A percentile compares a stretch with the other conserved stretches of the same genome.
Conservation (phyloP, 2,329 filamentous ascomycete species). For the Ascomycota sp. region DNA sequence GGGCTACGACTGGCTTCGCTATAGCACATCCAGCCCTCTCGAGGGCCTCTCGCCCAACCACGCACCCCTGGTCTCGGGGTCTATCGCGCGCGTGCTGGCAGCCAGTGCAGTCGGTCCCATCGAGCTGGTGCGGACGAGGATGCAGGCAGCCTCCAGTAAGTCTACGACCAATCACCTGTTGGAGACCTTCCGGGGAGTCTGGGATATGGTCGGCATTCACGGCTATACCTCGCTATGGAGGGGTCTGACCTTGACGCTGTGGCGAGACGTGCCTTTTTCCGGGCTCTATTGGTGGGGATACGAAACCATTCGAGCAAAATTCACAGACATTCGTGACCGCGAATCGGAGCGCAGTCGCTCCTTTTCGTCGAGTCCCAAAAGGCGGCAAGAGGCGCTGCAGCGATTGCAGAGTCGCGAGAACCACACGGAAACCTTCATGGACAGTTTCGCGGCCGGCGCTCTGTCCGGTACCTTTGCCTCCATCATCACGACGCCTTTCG, state of each 20-base stretch:
- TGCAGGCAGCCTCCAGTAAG: slow-evolving; percentile 53
- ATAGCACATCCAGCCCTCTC: slow-evolving; percentile 52
- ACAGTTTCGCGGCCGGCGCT: slow-evolving; percentile 78
- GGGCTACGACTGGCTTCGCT: slow-evolving; percentile 87
- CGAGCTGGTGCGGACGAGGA: slow-evolving; percentile 80
- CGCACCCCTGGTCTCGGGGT: slow-evolving; percentile 62
- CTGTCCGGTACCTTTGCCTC: slow-evolving; percentile 69
- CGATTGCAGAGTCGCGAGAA: slow-evolving; percentile 46
- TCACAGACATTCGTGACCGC: slow-evolving; percentile 48
- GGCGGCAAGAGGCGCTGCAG: slow-evolving; percentile 21
- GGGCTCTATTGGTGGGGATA: slow-evolving; percentile 98
- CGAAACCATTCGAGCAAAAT: slow-evolving; percentile 52
- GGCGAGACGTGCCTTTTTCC: slow-evolving; percentile 94
- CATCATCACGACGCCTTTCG: slow-evolving; percentile 81
- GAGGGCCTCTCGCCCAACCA: slow-evolving; percentile 44
- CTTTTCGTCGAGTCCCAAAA: slow-evolving; percentile 15
- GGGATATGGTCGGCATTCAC: slow-evolving; percentile 55
- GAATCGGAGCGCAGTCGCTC: no score
- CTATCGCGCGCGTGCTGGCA: slow-evolving; percentile 57
- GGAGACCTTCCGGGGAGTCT: slow-evolving; percentile 56
- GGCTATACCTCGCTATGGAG: slow-evolving; percentile 79
- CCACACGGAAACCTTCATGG: slow-evolving; percentile 57
- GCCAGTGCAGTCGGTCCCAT: slow-evolving; percentile 74
- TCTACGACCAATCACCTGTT: slow-evolving; percentile 49
- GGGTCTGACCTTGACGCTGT: slow-evolving; percentile 74